Base-by-base conservation (phyloP, 1,284 basidiomycete genomes). In the Mycena sp. region DNA sequence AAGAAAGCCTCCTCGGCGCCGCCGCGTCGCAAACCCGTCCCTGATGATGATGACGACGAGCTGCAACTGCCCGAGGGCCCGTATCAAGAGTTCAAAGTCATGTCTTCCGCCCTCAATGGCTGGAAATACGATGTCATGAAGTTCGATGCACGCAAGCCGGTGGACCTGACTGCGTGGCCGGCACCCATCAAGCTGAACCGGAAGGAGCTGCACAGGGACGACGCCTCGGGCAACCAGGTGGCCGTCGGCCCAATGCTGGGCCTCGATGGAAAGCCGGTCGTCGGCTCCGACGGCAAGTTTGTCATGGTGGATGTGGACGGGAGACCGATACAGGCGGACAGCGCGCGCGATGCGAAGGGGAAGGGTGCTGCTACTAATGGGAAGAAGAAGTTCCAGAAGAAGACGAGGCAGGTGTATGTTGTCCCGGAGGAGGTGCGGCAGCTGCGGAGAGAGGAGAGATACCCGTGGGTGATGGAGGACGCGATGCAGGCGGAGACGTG, bases 391-490 rank as follows among this genome's bases (percentile, higher is more conserved):
- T 92, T 93, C 69, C 88, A 92, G 82, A 92, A 93, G 80, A 95
- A 94, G 81, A 94, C 92, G 35, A 83, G 85, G 63, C 93, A 95
- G 79, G 91, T 95, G 28, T 93, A 89, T 76, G 84, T 88, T 58
- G 87, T 90, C 4, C 83, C 87, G 0, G 89, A 92, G 49, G 86
- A 89, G 25, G 78, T 85, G 48, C 80, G 90, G 56, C 85, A 89
- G 77, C 80, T 95, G 69, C 81, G 90, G 72, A 85, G 84, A 71
- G 93, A 96, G 79, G 94, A 96, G 77, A 82, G 91, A 68, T 92
- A 91, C 75, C 94, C 94, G 2, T 96, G 94, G 94, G 88, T 96
- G 45, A 85, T 95, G 78, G 94, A 96, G 78, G 93, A 94, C 73
- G 85, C 83, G 19, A 77, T 78, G 44, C 84, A 86, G 56, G 78